A percentile compares a stretch with the other conserved stretches of the same genome.
phyloP scores from a whole-genome alignment of 2,329 filamentous ascomycete genomes.

The Botrytis galanthina region DNA sequence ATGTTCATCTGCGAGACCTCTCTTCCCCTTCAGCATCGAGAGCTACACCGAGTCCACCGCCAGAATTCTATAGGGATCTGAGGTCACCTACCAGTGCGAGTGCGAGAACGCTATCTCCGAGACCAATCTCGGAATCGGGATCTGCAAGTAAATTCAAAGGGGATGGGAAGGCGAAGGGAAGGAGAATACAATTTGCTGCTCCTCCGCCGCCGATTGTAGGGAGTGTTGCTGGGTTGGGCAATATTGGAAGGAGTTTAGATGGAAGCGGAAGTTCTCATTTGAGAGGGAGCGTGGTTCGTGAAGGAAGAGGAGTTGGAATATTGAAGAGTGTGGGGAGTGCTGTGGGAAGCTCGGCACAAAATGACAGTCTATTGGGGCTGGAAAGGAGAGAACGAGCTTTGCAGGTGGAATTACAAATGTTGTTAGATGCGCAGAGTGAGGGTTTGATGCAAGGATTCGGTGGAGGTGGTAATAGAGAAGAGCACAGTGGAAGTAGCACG shows the following conservation, averaged over 20 bases:
- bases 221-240: constrained; percentile 23
- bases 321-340: background rate
- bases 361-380: constrained; percentile 41
- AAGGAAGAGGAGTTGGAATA: background rate
- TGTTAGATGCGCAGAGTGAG: constrained; percentile 58
- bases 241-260: background rate
- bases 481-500: constrained; percentile 39
- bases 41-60: constrained; percentile 7
- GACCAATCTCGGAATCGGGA: background rate
- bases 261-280: background rate
- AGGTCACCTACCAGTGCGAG: constrained; percentile 1
- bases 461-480: constrained; percentile 34
- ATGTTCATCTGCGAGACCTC: constrained; percentile 15
- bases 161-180: constrained; percentile 2
- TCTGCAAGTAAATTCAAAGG: constrained; percentile 11
- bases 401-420: constrained; percentile 55
- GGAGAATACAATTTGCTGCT: constrained; percentile 35
- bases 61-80: constrained; percentile 16
- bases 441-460: constrained; percentile 40
- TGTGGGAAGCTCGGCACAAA: constrained; percentile 1
- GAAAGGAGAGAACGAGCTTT: constrained; percentile 52
- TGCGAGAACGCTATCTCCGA: background rate
- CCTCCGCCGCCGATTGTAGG: constrained; percentile 36
- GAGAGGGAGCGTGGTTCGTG: background rate
- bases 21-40: constrained; percentile 10